phyloP scores from a whole-genome alignment of 768 basidiomycete species.

The Rhodotorula toruloides region DNA sequence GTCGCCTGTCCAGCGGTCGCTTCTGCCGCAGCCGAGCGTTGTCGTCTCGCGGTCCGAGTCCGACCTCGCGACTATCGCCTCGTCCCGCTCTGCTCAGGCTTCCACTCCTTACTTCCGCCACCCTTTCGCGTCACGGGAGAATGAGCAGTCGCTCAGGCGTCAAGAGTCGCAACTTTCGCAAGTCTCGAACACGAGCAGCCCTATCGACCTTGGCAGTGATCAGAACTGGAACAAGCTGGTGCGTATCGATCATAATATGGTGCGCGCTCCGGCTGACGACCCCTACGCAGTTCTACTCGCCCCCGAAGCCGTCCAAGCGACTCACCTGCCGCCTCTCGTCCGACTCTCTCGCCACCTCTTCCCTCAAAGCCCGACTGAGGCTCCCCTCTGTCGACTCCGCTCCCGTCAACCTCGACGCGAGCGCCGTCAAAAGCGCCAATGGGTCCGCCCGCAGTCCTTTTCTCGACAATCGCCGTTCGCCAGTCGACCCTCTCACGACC shows the following conservation, averaged over 20 bases:
- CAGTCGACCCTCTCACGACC: background rate
- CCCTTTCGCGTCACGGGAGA: background rate
- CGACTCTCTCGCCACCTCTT: background rate
- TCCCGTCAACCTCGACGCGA: too few species aligned
- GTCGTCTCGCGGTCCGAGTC: background rate
- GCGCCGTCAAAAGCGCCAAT: too few species aligned
- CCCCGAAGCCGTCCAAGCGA: background rate
- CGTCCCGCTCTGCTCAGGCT: background rate
- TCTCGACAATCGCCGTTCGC: background rate
- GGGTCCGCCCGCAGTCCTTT: too few species aligned
- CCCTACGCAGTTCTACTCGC: constrained; percentile 17
- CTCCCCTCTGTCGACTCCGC: too few species aligned
- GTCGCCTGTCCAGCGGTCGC: background rate
- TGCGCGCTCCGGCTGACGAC: too few species aligned
- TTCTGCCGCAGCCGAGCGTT: too few species aligned
- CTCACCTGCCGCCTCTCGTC: background rate
- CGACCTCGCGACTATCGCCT: too few species aligned
- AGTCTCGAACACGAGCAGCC: constrained; percentile 8
- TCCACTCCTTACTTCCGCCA: background rate
- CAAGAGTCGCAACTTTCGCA: background rate
- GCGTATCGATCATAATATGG: background rate
- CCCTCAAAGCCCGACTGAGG: too few species aligned
- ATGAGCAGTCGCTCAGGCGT: background rate
- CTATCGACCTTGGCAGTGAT: background rate
- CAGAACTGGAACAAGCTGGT: constrained; percentile 1